Percentiles rank a stretch among this genome's conserved stretches.
Conservation (phyloP, 1,284 basidiomycete genomes). For the Ceratobasidium sp. region DNA sequence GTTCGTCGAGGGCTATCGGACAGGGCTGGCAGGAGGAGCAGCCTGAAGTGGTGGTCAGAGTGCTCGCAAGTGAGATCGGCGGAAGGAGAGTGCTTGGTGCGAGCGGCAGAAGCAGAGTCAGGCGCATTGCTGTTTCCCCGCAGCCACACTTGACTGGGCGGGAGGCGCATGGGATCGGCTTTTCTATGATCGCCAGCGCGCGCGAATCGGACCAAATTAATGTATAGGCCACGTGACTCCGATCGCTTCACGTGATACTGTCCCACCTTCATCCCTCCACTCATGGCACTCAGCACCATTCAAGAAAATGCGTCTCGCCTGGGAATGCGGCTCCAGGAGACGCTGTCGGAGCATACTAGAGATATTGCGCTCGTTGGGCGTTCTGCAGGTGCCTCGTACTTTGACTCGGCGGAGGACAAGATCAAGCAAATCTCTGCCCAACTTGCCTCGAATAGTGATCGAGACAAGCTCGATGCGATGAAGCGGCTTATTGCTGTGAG, state of each 20-base stretch:
- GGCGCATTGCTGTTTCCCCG: background rate
- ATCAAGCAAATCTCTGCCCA: constrained; percentile 83
- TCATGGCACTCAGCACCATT: constrained; percentile 50
- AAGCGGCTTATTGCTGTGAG: constrained; percentile 91
- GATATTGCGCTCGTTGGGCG: constrained; percentile 70
- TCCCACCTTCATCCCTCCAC: constrained; percentile 5
- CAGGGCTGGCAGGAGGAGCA: no score
- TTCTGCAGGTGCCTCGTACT: constrained; percentile 68
- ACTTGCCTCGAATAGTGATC: constrained; percentile 86
- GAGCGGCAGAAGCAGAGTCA: no score
- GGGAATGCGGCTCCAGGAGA: constrained; percentile 82
- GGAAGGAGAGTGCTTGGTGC: no score
- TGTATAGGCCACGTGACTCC: constrained; percentile 4
- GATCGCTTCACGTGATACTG: background rate
- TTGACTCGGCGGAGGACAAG: constrained; percentile 75
- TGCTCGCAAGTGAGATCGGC: no score
- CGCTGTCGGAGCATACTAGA: constrained; percentile 81
- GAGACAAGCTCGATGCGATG: constrained; percentile 93
- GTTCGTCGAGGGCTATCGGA: no score
- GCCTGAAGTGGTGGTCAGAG: no score
- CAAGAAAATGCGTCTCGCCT: constrained; percentile 77
- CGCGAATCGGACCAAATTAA: constrained; percentile 19
- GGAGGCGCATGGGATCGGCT: constrained; percentile 11
- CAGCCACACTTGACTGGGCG: constrained; percentile 13
- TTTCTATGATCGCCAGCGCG: constrained; percentile 9